Evolutionary conservation across 106 monocot genomes (phyloP).

Genomic region (Xerophyta viscosa): DNA sequence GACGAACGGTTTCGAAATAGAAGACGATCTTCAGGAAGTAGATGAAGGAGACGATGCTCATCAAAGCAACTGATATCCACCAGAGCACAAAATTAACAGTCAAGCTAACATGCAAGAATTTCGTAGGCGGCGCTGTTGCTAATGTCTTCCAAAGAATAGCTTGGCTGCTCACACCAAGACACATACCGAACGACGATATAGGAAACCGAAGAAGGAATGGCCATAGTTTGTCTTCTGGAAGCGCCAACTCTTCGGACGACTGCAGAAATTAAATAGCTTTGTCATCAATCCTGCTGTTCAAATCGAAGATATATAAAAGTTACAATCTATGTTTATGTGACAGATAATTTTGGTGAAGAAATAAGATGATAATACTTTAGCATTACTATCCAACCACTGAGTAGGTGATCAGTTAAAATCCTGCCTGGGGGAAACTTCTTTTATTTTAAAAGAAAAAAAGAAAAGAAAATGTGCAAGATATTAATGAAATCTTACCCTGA

Average conservation of each 20-base stretch:
- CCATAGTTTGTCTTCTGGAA: conserved; percentile 9
- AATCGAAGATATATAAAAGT: neutral
- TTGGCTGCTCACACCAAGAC: conserved; percentile 12
- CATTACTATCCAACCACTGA: no score
- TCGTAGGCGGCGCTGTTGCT: conserved; percentile 3
- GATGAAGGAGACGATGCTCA: conserved; percentile 1
- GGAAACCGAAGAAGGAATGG: conserved; percentile 13
- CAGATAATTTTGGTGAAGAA: neutral
- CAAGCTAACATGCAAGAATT: conserved; percentile 9
- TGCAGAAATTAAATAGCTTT: neutral
- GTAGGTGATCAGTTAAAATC: no score
- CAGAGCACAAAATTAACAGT: conserved; percentile 18
- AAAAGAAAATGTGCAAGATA: no score
- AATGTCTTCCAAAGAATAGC: conserved; percentile 14
- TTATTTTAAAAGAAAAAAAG: no score
- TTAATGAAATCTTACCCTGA: conserved; percentile 29
- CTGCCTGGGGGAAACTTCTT: no score
- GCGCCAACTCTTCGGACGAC: neutral
- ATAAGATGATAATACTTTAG: no score
- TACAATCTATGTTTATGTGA: neutral
- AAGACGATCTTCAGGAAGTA: conserved; percentile 18
- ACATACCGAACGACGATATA: conserved; percentile 5
- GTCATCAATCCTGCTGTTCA: neutral
- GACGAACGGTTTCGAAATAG: conserved; percentile 17
- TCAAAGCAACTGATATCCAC: conserved; percentile 9